Evolutionary conservation across 2,329 filamentous ascomycete genomes (phyloP), one percentile per base, ranked within the genome.

Genomic region (Cytospora piceae): DNA sequence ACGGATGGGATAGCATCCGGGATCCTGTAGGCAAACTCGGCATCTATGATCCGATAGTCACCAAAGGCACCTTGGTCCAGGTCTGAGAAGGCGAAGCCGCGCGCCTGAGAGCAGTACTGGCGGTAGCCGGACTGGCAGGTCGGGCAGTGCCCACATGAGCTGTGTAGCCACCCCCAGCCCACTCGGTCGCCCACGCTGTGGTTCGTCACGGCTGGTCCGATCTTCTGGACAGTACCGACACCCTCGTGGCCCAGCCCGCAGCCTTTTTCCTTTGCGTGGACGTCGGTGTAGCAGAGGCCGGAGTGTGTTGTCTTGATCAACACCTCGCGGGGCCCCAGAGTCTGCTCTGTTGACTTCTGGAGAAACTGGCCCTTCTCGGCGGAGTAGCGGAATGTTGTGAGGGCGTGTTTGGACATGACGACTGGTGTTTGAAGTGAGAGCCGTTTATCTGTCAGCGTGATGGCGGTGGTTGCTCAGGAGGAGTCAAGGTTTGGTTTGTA

Each of bases 201-300:
- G 20, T 71, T 69, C 4, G 60, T 71, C 11, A 79, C 76, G 17
- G 69, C 72, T 2, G 70, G 56, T 1, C 77, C 77, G 46, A 74
- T 63, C 27, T 69, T 59, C 51, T 72, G 67, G 7, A 79, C 69
- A 24, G 71, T 24, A 11, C 78, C 77, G 22, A 78, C 73, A 46
- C 78, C 75, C 69, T 80, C 77, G 62, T 80, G 77, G 5, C 78
- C 78, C 1, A 80, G 70, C 0, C 69, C 70, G 27, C 70, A 71
- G 8, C 64, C 69, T 37, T 65, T 67, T 1, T 27, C 31, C 46
- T 67, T 68, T 29, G 64, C 76, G 66, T 79, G 77, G 3, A 78
- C 69, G 59, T 81, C 84, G 9, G 86, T 88, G 63, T 83, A 84
- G 74, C 86, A 89, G 56, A 88, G 79, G 24, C 87, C 86, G 4